Percentiles rank a stretch among this genome's conserved stretches.
Evolutionary conservation across 1,139 yeast genomes (phyloP).

Genomic region (Hemisphaericaspora lyxosophila): DNA sequence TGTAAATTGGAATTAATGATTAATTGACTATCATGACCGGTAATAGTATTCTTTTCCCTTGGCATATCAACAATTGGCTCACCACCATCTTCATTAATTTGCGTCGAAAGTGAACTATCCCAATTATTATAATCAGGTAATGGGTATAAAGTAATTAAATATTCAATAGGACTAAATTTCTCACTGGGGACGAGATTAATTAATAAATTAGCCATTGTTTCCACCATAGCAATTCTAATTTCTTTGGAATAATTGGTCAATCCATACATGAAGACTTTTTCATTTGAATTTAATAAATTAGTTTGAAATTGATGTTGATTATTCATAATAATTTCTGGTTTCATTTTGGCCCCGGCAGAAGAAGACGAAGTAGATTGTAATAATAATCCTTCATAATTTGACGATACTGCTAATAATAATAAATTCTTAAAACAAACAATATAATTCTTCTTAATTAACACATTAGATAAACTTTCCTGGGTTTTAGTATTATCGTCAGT

Average conservation of each 20-base stretch:
- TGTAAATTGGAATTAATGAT: slow-evolving; percentile 23
- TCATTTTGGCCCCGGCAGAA: slow-evolving; percentile 41
- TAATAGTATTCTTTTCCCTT: slow-evolving; percentile 23
- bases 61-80: slow-evolving; percentile 19
- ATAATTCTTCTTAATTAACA: slow-evolving; percentile 35
- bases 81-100: slow-evolving; percentile 18
- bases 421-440: slow-evolving; percentile 34
- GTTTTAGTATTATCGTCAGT: no score
- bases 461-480: slow-evolving; percentile 16
- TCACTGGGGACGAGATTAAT: slow-evolving; percentile 43
- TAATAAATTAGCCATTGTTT: slow-evolving; percentile 35
- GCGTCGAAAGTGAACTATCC: slow-evolving; percentile 17
- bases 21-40: slow-evolving; percentile 29
- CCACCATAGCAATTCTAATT: slow-evolving; percentile 40
- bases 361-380: slow-evolving; percentile 38
- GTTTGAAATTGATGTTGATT: slow-evolving; percentile 42
- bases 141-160: slow-evolving; percentile 30
- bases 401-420: slow-evolving; percentile 31
- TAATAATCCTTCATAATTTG: slow-evolving; percentile 41
- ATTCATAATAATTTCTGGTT: slow-evolving; percentile 44
- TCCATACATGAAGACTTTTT: slow-evolving; percentile 30
- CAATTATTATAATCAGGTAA: slow-evolving; percentile 30
- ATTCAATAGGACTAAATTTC: slow-evolving; percentile 36
- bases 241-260: slow-evolving; percentile 36
- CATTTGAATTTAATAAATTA: slow-evolving; percentile 29